Base-by-base conservation (phyloP, 2,329 filamentous ascomycete genomes). In the Hymenoscyphus repandus region DNA sequence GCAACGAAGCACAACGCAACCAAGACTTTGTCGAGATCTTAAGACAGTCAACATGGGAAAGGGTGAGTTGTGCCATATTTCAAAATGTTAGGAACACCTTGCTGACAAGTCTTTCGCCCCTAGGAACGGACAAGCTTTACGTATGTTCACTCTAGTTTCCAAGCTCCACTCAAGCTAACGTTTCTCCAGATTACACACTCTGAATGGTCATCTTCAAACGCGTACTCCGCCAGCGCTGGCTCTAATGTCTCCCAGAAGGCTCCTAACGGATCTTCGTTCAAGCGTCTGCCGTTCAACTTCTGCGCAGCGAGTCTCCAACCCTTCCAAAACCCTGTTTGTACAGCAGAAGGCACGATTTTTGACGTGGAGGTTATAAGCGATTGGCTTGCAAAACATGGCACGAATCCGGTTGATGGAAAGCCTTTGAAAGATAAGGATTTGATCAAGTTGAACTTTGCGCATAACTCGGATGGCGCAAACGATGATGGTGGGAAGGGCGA, bases 251-350 rank as follows among this genome's bases (percentile, higher is more conserved):
- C 83, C 45, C 68, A 78, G 66, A 67, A 83, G 72, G 69, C 77
- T 63, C 58, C 73, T 2, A 70, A 70, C 18, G 79, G 81, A 57
- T 78, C 81, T 44, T 79, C 80, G 34, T 97, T 97, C 74, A 89
- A 86, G 65, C 86, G 90, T 41, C 80, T 99, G 1, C 93, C 95
- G 30, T 99, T 95, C 80, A 97, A 96, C 76, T 97, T 93, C 73
- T 99, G 93, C 79, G 90, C 93, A 55, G 85, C 95, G 36, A 95
- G 89, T 54, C 84, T 99, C 32, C 93, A 97, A 66, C 95, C 95
- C 6, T 99, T 96, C 74, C 82, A 85, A 65, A 88, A 96, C 64
- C 91, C 93, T 5, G 93, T 99, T 33, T 99, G 93, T 74, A 97
- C 92, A 1, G 66, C 79, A 3, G 77, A 86, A 38, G 93, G 93